Evolutionary conservation across 2,329 filamentous ascomycete genomes (phyloP).

Genomic region (Colletotrichum tropicicola): DNA sequence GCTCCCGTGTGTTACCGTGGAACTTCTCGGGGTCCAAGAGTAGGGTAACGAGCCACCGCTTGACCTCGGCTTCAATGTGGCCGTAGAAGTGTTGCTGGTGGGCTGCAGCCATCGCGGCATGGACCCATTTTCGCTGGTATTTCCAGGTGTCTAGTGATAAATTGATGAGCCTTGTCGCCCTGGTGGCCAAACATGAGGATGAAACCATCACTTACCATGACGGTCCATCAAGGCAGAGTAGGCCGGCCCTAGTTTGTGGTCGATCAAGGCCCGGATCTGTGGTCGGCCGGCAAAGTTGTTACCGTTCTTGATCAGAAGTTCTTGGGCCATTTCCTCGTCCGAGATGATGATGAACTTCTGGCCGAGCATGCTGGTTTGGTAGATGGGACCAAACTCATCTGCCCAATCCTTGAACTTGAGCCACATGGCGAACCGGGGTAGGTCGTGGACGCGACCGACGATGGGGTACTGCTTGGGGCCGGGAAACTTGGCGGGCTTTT

Average conservation of each 20-base stretch:
- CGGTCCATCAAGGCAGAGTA: conserved; percentile 62
- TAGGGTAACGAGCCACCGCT: conserved; percentile 54
- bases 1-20: conserved; percentile 55
- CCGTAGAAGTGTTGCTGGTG: conserved; percentile 55
- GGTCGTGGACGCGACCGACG: conserved; percentile 57
- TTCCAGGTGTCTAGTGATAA: conserved; percentile 52
- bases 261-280: conserved; percentile 57
- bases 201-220: conserved; percentile 48
- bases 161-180: background rate
- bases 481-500: conserved; percentile 46
- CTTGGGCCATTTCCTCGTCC: conserved; percentile 56
- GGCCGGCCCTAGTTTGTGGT: conserved; percentile 56
- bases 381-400: conserved; percentile 52
- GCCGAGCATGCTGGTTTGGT: conserved; percentile 49
- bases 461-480: conserved; percentile 57
- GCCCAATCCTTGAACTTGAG: conserved; percentile 61
- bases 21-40: conserved; percentile 56
- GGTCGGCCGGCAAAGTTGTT: conserved; percentile 60
- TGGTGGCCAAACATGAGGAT: background rate
- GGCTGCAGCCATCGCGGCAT: conserved; percentile 55
- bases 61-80: conserved; percentile 56
- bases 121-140: conserved; percentile 59
- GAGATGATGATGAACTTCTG: conserved; percentile 55
- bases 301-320: conserved; percentile 58
- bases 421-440: conserved; percentile 57